These are phyloP conservation scores for Mucor indicus DNA, from an alignment of 371 early-diverging fungal genomes.

Conservation along the genomic window DNA sequence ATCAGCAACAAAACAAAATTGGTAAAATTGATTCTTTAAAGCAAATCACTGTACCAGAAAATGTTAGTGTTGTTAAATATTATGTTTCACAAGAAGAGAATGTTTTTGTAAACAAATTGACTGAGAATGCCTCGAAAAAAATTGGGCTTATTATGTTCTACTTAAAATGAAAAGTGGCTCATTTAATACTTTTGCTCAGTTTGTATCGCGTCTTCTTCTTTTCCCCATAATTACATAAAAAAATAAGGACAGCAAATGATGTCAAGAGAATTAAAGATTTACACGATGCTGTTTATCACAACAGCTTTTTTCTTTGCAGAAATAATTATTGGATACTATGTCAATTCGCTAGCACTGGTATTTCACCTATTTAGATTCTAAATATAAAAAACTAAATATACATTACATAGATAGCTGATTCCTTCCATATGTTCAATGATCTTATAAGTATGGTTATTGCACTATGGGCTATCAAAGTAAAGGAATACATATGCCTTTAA, in stretches of 20 bases:
- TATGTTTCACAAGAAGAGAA: no score
- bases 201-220: no score
- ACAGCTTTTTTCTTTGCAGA: slow-evolving; percentile 73
- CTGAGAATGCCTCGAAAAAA: no score
- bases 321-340: slow-evolving; percentile 73
- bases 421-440: slow-evolving; percentile 93
- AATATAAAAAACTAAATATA: background rate
- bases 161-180: no score
- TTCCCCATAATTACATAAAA: background rate
- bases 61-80: no score
- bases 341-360: slow-evolving; percentile 78
- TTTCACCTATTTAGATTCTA: background rate
- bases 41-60: no score
- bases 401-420: slow-evolving; percentile 71
- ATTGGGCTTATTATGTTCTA: no score
- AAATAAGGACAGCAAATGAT: background rate
- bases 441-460: slow-evolving; percentile 78
- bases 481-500: background rate
- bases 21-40: no score
- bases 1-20: no score
- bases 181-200: no score
- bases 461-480: slow-evolving; percentile 80
- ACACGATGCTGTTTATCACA: slow-evolving; percentile 64
- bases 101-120: no score
- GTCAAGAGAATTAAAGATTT: slow-evolving; percentile 32